Evolutionary conservation across 2,329 filamentous ascomycete species (phyloP), one percentile per base, ranked within the genome.

Genomic region (Monilinia polystroma): DNA sequence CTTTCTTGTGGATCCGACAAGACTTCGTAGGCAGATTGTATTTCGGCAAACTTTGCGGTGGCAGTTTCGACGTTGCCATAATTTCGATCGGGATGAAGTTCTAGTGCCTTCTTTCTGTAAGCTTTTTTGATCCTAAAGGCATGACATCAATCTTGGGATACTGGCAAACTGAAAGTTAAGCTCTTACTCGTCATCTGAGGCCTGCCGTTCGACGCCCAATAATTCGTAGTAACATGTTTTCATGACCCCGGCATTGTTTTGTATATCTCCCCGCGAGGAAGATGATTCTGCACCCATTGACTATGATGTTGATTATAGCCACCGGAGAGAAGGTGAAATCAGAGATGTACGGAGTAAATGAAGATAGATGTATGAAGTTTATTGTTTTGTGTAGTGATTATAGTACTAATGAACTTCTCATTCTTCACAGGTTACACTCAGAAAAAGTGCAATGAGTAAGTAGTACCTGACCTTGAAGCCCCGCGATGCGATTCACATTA

Each of bases 21-120:
- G n/a, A 99, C 87, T 77, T 98, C 92, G 77, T 99, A 96, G 57
- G 95, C 95, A 47, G 93, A 85, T 77, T 97, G 94, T 38, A 98
- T 84, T 76, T 97, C 93, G 60, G 95, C 93, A 76, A 99, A 99
- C 63, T 89, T 87, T 71, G 83, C 85, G 1, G 95, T 99, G 2
- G 94, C 89, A 70, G 87, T 85, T 74, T 96, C 92, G 69, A 90
- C 88, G 75, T 97, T 89, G 73, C 91, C 89, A 77, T 90, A 89
- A 78, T 99, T 99, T 72, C 93, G 90, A 79, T 99, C 95, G 0
- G 95, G 95, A 77, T 99, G 95, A 12, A 98, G 83, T 77, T 97
- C 93, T 59, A 99, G 86, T 1, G 95, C 95, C 77, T 94, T 97
- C 69, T 82, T 88, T 70, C 92, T 87, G 79, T 99, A 99, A 18